These are phyloP conservation scores for Pyricularia grisea DNA, from an alignment of 2,329 filamentous ascomycete genomes.

Conservation along the genomic window DNA sequence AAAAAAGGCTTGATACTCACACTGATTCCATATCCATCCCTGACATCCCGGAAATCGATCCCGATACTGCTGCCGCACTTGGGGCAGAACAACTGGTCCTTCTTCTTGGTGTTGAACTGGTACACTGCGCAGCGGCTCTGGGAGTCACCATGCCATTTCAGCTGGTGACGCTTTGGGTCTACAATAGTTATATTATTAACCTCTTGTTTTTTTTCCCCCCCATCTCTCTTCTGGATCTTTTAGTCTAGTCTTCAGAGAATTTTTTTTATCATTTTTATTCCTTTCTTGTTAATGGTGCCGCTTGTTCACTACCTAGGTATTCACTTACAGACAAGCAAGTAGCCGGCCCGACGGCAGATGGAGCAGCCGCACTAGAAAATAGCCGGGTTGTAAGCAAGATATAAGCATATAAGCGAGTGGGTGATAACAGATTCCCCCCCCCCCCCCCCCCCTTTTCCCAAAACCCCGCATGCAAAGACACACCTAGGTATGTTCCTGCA, in stretches of 20 bases:
- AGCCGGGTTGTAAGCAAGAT: too few species aligned
- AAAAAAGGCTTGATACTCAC: constrained; percentile 17
- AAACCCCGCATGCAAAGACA: too few species aligned
- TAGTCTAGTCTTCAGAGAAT: too few species aligned
- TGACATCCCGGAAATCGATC: constrained; percentile 30
- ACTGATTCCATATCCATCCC: constrained; percentile 30
- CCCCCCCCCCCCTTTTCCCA: too few species aligned
- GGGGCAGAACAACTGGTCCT: constrained; percentile 39
- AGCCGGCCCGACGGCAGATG: constrained; percentile 39
- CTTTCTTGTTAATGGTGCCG: too few species aligned
- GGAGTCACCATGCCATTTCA: constrained; percentile 32
- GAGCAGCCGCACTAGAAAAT: constrained; percentile 40
- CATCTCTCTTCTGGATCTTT: not conserved
- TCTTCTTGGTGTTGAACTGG: constrained; percentile 36
- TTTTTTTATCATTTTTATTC: too few species aligned
- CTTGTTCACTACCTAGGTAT: too few species aligned
- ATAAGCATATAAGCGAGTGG: too few species aligned
- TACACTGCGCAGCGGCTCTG: constrained; percentile 24
- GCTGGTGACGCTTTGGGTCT: constrained; percentile 29
- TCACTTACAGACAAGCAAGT: constrained; percentile 36
- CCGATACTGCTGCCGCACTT: constrained; percentile 36
- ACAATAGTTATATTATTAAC: too few species aligned
- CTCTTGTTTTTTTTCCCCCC: not conserved
- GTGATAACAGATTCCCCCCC: too few species aligned
- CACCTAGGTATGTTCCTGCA: too few species aligned